Conservation (phyloP, 768 basidiomycete genomes). For the Psilocybe azurescens region DNA sequence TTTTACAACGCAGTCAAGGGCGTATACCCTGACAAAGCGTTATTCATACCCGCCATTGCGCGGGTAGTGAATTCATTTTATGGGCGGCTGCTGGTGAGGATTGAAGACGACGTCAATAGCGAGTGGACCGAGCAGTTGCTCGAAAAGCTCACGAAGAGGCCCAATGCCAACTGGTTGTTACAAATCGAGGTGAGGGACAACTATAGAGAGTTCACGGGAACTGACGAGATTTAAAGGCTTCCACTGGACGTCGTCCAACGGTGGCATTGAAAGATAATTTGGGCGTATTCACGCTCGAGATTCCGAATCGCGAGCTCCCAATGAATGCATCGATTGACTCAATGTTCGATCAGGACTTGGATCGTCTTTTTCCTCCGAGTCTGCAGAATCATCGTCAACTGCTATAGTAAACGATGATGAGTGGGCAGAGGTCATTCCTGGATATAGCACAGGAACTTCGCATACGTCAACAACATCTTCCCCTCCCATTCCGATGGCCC, state of each 20-base stretch:
- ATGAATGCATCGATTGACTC: slow-evolving; percentile 31
- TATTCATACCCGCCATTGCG: slow-evolving; percentile 39
- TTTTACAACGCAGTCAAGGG: slow-evolving; percentile 38
- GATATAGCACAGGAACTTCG: slow-evolving; percentile 13
- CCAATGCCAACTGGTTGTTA: slow-evolving; percentile 23
- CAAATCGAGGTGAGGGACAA: slow-evolving; percentile 32
- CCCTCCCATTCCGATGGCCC: background rate
- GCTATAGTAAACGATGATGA: slow-evolving; percentile 29
- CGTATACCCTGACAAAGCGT: slow-evolving; percentile 34
- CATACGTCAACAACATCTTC: background rate
- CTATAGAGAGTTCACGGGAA: background rate
- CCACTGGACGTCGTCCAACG: slow-evolving; percentile 25
- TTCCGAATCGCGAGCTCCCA: slow-evolving; percentile 36
- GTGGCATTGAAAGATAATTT: slow-evolving; percentile 33
- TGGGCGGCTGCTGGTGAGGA: slow-evolving; percentile 35
- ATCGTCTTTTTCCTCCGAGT: slow-evolving; percentile 28
- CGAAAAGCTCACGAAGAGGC: slow-evolving; percentile 25
- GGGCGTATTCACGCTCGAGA: slow-evolving; percentile 33
- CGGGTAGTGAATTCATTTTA: slow-evolving; percentile 39
- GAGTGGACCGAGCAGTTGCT: slow-evolving; percentile 43
- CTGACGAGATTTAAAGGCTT: slow-evolving; percentile 18
- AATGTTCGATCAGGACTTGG: slow-evolving; percentile 41
- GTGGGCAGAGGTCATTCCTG: slow-evolving; percentile 35
- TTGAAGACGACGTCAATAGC: slow-evolving; percentile 36
- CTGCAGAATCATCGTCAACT: background rate